Base-by-base conservation (phyloP, 2,329 filamentous ascomycete genomes). In the Pseudogymnoascus sp. region DNA sequence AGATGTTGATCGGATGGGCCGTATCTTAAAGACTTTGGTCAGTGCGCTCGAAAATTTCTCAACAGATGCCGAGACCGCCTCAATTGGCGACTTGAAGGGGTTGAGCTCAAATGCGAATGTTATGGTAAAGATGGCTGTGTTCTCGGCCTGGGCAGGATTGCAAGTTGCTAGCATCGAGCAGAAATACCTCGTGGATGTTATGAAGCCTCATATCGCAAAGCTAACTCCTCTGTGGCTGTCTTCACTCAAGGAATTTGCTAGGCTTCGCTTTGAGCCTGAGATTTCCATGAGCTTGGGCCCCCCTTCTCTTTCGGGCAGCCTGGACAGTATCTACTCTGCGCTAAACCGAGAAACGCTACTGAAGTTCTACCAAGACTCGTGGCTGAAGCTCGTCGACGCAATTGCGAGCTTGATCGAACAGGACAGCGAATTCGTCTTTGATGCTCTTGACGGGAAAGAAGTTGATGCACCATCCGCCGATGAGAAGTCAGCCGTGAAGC, bases 111-210 rank as follows among this genome's bases (percentile, higher is more conserved):
- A 99, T 73, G 93, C 94, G 0, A 90, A 95, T 72, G 91, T 97
- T 59, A 99, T 99, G 94, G 91, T 99, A 63, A 96, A 96, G 75
- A 94, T 97, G 84, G 89, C 94, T 0, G 89, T 99, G 1, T 96
- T 96, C 74, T 94, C 93, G 1, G 94, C 93, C 0, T 99, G 94
- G 94, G 95, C 94, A 3, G 91, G 97, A 73, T 81, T 99, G 33
- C 94, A 99, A 75, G 92, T 99, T 66, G 92, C 94, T 25, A 97
- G 93, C 75, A 86, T 86, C 4, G 93, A 97, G 72, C 93, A 97
- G 69, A 86, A 85, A 61, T 97, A 99, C 71, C 80, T 99, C 14
- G 83, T 90, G 16, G 87, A 94, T 66, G 92, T 99, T 10, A 80
- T 99, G 61, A 90, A 89, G 70, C 92, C 94, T 47, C 91, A 97